Conservation (phyloP, 2,329 filamentous ascomycete genomes). For the Colletotrichum scovillei region DNA sequence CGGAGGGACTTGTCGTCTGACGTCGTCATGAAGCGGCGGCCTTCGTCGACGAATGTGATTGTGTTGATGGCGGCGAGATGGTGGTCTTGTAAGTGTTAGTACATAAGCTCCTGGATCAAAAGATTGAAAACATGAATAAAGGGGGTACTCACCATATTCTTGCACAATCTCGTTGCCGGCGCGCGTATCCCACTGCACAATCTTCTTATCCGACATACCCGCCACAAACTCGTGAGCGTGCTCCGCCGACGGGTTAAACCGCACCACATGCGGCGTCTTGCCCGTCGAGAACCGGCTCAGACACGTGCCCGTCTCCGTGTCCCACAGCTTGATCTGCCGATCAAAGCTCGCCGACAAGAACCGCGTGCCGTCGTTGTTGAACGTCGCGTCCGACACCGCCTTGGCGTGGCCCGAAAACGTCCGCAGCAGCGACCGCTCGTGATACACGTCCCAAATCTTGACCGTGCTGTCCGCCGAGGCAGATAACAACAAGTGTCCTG, state of each 20-base stretch:
- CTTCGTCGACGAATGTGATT: constrained; percentile 94
- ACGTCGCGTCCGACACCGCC: constrained; percentile 88
- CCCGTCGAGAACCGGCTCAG: constrained; percentile 90
- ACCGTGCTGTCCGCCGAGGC: constrained; percentile 91
- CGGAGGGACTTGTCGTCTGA: constrained; percentile 96
- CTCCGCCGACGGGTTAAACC: constrained; percentile 86
- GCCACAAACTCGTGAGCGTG: constrained; percentile 91
- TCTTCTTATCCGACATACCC: constrained; percentile 99
- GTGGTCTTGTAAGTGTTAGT: constrained; percentile 68
- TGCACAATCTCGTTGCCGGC: constrained; percentile 83
- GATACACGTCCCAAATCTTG: constrained; percentile 95
- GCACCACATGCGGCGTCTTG: constrained; percentile 93
- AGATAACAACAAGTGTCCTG: constrained; percentile 89
- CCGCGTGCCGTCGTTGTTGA: constrained; percentile 83
- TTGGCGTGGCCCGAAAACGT: constrained; percentile 94
- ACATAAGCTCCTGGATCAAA: too few relatives aligned
- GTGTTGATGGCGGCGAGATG: constrained; percentile 98
- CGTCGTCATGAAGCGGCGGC: constrained; percentile 96
- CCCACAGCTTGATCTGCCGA: constrained; percentile 97
- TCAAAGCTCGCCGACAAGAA: constrained; percentile 96
- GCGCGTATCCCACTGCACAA: constrained; percentile 94
- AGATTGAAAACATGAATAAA: too few relatives aligned
- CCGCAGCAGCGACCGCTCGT: constrained; percentile 86
- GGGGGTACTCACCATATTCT: constrained; percentile 70
- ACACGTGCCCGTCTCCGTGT: constrained; percentile 93